Base-by-base conservation (phyloP, 2,329 filamentous ascomycete species). In the Pestalotiopsis sp. region DNA sequence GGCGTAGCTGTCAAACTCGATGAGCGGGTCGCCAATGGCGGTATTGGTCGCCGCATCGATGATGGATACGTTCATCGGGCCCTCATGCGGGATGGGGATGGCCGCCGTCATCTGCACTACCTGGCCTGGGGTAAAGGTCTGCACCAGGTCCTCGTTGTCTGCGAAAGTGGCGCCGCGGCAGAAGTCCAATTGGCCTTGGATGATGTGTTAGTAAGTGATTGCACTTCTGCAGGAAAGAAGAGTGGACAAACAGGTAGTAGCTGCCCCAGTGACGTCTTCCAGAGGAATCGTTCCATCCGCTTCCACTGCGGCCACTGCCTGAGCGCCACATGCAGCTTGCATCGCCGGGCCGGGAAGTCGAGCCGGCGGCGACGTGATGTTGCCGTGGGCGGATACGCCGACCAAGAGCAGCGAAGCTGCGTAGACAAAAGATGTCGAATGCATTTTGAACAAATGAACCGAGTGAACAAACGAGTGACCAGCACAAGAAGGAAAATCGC, bases 1-100 rank as follows among this genome's bases (percentile, higher is more conserved):
- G 36, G 87, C 89, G 73, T 90, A 91, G 72, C 79, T 80, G 72
- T 84, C 81, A 78, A 87, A 91, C 71, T 81, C 82, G 70, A 86
- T 87, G 71, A 91, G 80, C 14, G 85, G 83, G 62, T 78, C 69
- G 41, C 87, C 87, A 31, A 91, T 81, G 69, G 88, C 77, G 31
- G 76, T 80, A 79, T 89, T 85, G 72, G 82, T 83, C 49, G 81
- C 79, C 12, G 84, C 86, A 74, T 86, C 82, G 72, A 91, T 83
- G 64, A 91, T 83, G 20, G 85, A 88, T 52, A 91, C 86, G 76
- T 90, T 90, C 75, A 79, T 80, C 14, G 81, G 80, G 0, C 83
- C 83, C 20, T 81, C 82, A 76, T 84, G 83, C 6, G 84, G 80
- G 66, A 85, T 84, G 11, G 81, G 78, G 13, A 85, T 75, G 31